Evolutionary conservation across 2,329 filamentous ascomycete species (phyloP).

Genomic region (Volutella citrinella): DNA sequence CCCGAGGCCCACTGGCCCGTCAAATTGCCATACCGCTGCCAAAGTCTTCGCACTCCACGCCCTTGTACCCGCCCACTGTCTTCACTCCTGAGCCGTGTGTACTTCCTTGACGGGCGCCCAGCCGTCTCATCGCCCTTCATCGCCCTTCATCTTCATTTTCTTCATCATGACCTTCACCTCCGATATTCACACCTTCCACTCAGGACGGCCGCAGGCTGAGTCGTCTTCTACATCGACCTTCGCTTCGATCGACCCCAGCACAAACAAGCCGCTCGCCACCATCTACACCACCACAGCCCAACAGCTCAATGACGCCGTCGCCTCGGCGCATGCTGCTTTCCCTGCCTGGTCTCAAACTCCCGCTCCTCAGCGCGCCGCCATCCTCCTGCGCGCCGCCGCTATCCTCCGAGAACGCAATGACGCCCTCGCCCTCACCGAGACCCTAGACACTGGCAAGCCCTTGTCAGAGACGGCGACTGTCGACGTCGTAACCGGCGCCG

Average conservation of each 20-base stretch:
- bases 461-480: slow-evolving; percentile 82
- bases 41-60: no score
- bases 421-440: slow-evolving; percentile 75
- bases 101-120: no score
- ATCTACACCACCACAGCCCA: slow-evolving; percentile 66
- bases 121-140: no score
- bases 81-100: no score
- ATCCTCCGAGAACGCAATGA: slow-evolving; percentile 76
- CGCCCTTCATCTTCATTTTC: no score
- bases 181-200: slow-evolving; percentile 67
- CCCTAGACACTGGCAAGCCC: slow-evolving; percentile 81
- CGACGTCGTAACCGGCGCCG: slow-evolving; percentile 78
- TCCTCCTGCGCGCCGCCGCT: slow-evolving; percentile 72
- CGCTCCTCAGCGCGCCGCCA: slow-evolving; percentile 69
- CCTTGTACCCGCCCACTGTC: no score
- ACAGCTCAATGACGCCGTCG: slow-evolving; percentile 70
- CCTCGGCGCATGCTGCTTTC: slow-evolving; percentile 70
- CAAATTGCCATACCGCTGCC: no score
- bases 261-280: slow-evolving; percentile 63
- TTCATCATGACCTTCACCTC: slow-evolving; percentile 36
- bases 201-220: slow-evolving; percentile 61
- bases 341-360: slow-evolving; percentile 73
- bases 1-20: no score
- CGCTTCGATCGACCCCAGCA: slow-evolving; percentile 72
- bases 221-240: slow-evolving; percentile 62